A percentile compares a stretch with the other conserved stretches of the same genome.
Conservation (phyloP, 2,329 filamentous ascomycete genomes). For the Colletotrichum euphorbiae region DNA sequence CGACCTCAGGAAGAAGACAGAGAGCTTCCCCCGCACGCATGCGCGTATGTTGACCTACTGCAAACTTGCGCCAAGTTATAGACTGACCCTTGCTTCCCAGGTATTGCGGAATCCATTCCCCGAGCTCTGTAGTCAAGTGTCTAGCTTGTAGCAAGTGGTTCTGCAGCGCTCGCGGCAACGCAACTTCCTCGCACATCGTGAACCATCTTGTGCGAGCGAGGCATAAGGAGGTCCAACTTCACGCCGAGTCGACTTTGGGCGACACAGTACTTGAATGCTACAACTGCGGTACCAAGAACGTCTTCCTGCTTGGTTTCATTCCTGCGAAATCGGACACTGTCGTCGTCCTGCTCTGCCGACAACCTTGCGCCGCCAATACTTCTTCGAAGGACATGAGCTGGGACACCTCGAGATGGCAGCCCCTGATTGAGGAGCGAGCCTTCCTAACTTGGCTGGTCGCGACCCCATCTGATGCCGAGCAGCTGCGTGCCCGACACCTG, state of each 20-base stretch:
- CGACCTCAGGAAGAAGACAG: slow-evolving; percentile 79
- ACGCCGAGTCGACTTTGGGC: slow-evolving; percentile 90
- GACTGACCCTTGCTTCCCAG: slow-evolving; percentile 55
- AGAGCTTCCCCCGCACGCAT: slow-evolving; percentile 92
- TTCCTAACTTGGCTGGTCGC: slow-evolving; percentile 95
- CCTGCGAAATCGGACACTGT: slow-evolving; percentile 98
- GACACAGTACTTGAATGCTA: slow-evolving; percentile 99
- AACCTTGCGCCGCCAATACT: slow-evolving; percentile 93
- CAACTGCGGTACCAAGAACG: slow-evolving; percentile 99
- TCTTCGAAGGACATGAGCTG: slow-evolving; percentile 99
- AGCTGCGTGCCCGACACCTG: slow-evolving; percentile 92
- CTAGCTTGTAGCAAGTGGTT: slow-evolving; percentile 98
- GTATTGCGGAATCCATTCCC: slow-evolving; percentile 97
- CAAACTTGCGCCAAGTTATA: slow-evolving; percentile 11
- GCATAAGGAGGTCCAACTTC: slow-evolving; percentile 98
- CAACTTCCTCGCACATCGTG: slow-evolving; percentile 96
- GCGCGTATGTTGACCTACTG: slow-evolving; percentile 75
- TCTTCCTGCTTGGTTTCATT: slow-evolving; percentile 97
- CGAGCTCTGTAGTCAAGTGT: slow-evolving; percentile 95
- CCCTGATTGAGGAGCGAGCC: slow-evolving; percentile 94
- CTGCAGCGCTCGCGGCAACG: slow-evolving; percentile 96
- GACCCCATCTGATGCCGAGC: slow-evolving; percentile 90
- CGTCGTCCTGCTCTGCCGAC: slow-evolving; percentile 94
- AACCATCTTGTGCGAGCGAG: slow-evolving; percentile 97
- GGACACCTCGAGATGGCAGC: slow-evolving; percentile 98